These are phyloP conservation scores for Incumbomyces delicatus DNA, from an alignment of 2,329 filamentous ascomycete genomes.

Conservation along the genomic window DNA sequence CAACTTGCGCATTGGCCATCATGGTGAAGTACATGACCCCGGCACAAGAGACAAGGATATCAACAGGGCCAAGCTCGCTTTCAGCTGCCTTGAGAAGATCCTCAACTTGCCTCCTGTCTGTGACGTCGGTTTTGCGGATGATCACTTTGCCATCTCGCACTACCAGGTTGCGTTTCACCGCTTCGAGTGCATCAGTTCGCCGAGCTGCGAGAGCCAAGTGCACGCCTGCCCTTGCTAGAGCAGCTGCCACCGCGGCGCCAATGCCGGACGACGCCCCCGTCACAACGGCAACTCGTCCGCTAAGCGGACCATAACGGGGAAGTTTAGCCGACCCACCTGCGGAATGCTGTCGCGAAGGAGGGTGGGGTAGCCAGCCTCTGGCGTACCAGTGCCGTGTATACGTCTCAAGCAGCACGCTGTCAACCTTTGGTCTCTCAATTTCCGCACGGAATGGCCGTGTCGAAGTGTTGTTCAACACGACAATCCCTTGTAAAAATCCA, in stretches of 20 bases:
- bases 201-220: constrained; percentile 42
- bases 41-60: constrained; percentile 70
- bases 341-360: constrained; percentile 45
- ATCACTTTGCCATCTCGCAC: constrained; percentile 55
- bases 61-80: constrained; percentile 58
- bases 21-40: constrained; percentile 85
- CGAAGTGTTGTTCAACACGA: constrained; percentile 60
- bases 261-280: constrained; percentile 31
- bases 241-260: constrained; percentile 26
- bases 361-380: constrained; percentile 61
- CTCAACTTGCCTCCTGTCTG: constrained; percentile 55
- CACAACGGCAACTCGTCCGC: constrained; percentile 29
- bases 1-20: constrained; percentile 65
- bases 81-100: constrained; percentile 51
- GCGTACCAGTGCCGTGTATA: constrained; percentile 75
- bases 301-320: constrained; percentile 41
- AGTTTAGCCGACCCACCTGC: constrained; percentile 35
- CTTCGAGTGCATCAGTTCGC: constrained; percentile 57
- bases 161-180: constrained; percentile 52
- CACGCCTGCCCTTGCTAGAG: constrained; percentile 35
- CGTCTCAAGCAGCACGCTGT: constrained; percentile 60
- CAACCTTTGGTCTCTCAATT: constrained; percentile 59
- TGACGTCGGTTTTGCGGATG: constrained; percentile 63
- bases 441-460: constrained; percentile 52
- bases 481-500: constrained; percentile 60